phyloP scores from a whole-genome alignment of 2,329 filamentous ascomycete genomes.

The Colletotrichum tofieldiae region DNA sequence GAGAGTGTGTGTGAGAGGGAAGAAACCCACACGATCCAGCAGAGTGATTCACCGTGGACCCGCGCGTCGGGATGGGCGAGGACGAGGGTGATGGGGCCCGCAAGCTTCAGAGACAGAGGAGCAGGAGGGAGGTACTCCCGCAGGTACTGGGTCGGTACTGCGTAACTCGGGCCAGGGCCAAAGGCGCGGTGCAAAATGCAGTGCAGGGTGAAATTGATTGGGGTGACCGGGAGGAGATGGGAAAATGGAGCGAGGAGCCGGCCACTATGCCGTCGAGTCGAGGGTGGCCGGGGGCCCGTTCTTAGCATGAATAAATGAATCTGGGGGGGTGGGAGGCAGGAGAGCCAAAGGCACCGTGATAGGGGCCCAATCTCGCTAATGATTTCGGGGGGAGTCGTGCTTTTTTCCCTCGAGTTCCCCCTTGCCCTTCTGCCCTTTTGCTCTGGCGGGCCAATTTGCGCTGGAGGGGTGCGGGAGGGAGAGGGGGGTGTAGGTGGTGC shows the following conservation, averaged over 20 bases:
- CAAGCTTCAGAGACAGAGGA: conserved; percentile 19
- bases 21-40: conserved; percentile 42
- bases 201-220: conserved; percentile 32
- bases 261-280: conserved; percentile 42
- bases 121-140: conserved; percentile 15
- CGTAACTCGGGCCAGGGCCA: conserved; percentile 24
- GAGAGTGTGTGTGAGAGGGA: conserved; percentile 12
- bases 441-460: conserved; percentile 38
- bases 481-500: conserved; percentile 19
- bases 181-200: conserved; percentile 12
- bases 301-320: conserved; percentile 55
- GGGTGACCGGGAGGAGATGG: conserved; percentile 35
- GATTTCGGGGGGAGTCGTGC: conserved; percentile 47
- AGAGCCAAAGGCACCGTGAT: conserved; percentile 48
- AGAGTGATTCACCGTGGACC: conserved; percentile 39
- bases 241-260: conserved; percentile 41
- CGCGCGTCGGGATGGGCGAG: conserved; percentile 40
- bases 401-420: conserved; percentile 37
- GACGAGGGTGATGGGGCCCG: conserved; percentile 29
- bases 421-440: conserved; percentile 11
- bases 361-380: conserved; percentile 61
- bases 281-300: conserved; percentile 46
- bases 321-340: conserved; percentile 49
- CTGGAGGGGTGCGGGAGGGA: conserved; percentile 23
- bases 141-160: conserved; percentile 30